Evolutionary conservation across 2,329 filamentous ascomycete genomes (phyloP).

Genomic region (Tricladium varicosporioides): DNA sequence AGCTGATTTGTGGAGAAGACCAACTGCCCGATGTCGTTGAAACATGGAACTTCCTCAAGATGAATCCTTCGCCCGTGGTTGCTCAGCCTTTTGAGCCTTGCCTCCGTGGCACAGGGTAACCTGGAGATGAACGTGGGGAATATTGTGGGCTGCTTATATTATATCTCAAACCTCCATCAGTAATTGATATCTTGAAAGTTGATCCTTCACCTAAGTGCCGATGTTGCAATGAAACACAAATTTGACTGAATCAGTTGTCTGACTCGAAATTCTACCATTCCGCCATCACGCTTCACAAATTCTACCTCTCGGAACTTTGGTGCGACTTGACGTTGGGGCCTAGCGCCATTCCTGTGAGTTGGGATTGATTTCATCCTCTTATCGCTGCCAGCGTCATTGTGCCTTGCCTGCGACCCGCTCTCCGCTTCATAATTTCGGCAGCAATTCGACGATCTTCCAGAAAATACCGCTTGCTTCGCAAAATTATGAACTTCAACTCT

Average conservation of each 20-base stretch:
- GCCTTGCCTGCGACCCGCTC: not conserved
- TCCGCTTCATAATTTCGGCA: conserved; percentile 5
- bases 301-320: not conserved
- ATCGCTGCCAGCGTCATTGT: not conserved
- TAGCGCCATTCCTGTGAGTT: not conserved
- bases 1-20: not conserved
- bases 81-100: conserved; percentile 1
- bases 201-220: no score
- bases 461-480: not conserved
- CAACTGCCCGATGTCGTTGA: not conserved
- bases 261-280: not conserved
- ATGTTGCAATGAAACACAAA: no score
- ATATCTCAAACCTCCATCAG: not conserved
- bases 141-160: not conserved
- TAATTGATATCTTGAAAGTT: no score
- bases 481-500: not conserved
- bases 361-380: not conserved
- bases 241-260: not conserved
- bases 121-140: not conserved
- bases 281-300: no score
- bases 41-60: not conserved
- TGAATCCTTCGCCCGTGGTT: not conserved
- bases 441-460: not conserved
- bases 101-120: not conserved
- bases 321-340: not conserved